Percentiles rank a stretch among this genome's conserved stretches.
Conservation (phyloP, 2,329 filamentous ascomycete species). For the Fusarium nodosum region DNA sequence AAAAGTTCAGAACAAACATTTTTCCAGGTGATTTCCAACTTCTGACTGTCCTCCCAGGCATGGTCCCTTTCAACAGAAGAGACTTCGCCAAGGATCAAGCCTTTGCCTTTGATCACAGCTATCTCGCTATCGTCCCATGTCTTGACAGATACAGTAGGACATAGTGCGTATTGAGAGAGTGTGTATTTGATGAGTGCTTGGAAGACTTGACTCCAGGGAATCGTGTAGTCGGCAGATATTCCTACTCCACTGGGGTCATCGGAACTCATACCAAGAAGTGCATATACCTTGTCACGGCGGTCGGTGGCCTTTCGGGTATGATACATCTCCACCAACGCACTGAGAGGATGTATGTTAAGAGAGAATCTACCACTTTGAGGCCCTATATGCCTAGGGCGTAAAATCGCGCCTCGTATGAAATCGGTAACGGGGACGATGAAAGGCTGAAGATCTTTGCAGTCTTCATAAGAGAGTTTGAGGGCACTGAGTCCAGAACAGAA, state of each 20-base stretch:
- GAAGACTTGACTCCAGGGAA: neutral
- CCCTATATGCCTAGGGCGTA: neutral
- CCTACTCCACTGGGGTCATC: neutral
- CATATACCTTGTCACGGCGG: neutral
- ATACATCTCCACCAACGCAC: neutral
- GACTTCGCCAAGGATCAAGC: neutral
- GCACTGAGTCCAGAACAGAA: neutral
- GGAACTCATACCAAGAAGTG: conserved; percentile 2
- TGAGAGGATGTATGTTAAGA: neutral
- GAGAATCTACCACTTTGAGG: neutral
- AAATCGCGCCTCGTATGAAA: neutral
- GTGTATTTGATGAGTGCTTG: neutral
- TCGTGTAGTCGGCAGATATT: neutral
- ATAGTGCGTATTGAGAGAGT: neutral
- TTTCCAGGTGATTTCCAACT: neutral
- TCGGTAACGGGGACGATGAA: fast-evolving
- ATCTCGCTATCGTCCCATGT: neutral
- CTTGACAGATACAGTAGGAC: fast-evolving
- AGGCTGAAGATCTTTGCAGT: neutral
- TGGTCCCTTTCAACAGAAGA: neutral
- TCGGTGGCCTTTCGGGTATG: neutral
- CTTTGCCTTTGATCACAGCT: neutral
- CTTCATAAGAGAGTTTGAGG: fast-evolving
- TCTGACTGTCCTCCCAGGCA: neutral
- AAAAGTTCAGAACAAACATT: neutral